phyloP scores from a whole-genome alignment of 2,329 filamentous ascomycete species.

The Blumeriella jaapii region DNA sequence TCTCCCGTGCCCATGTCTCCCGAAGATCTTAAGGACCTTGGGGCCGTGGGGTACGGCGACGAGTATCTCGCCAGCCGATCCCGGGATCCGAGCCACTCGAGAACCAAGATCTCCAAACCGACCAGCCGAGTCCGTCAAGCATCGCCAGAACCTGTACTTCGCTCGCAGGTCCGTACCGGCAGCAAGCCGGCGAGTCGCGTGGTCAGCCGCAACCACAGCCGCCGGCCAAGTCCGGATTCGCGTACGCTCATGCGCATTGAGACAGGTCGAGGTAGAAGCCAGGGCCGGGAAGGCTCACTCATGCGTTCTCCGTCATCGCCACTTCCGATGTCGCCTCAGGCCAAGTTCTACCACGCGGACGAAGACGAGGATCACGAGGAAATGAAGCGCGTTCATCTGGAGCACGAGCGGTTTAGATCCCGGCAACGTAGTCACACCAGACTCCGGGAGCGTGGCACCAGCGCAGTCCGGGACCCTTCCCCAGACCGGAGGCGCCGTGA shows the following conservation, averaged over 20 bases:
- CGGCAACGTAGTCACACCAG: constrained; percentile 42
- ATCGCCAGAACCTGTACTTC: constrained; percentile 20
- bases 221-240: constrained; percentile 29
- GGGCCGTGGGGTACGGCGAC: constrained; percentile 27
- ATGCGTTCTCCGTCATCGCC: constrained; percentile 71
- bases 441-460: constrained; percentile 26
- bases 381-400: constrained; percentile 39
- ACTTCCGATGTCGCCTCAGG: constrained; percentile 56
- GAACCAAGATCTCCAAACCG: constrained; percentile 27
- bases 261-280: constrained; percentile 48
- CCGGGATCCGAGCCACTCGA: constrained; percentile 20
- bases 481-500: constrained; percentile 25
- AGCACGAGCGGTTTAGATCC: constrained; percentile 43
- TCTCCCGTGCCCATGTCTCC: constrained; percentile 93
- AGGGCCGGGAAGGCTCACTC: constrained; percentile 44
- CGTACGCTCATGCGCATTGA: constrained; percentile 29
- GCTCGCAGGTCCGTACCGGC: constrained; percentile 3
- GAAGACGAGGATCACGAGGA: constrained; percentile 52
- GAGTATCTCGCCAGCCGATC: constrained; percentile 22
- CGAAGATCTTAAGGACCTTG: constrained; percentile 61
- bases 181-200: constrained; percentile 25
- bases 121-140: constrained; percentile 25
- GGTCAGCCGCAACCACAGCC: constrained; percentile 31
- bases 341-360: constrained; percentile 39
- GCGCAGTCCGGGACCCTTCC: constrained; percentile 22